A percentile compares a stretch with the other conserved stretches of the same genome.
phyloP scores from a whole-genome alignment of 345 rosid genomes.

The Gossypium stocksii region DNA sequence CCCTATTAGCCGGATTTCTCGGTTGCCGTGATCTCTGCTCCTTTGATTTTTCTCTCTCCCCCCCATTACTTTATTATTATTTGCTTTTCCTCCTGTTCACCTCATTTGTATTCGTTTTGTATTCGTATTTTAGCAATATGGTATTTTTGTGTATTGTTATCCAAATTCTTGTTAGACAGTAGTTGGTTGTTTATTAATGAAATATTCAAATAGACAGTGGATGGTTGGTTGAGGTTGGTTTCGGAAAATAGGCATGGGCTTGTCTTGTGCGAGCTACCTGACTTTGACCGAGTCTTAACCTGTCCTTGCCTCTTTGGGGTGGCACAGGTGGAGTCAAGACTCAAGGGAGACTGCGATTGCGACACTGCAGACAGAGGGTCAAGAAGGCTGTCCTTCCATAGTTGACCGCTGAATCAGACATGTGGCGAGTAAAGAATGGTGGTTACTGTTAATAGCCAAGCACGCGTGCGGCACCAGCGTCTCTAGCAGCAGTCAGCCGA shows the following conservation, averaged over 20 bases:
- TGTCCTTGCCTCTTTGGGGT: not conserved
- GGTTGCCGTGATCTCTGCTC: constrained; percentile 22
- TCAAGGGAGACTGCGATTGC: not conserved
- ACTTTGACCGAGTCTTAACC: not conserved
- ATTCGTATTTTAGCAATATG: not conserved
- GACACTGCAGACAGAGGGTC: not conserved
- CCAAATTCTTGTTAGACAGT: not conserved
- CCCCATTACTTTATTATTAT: too few species aligned
- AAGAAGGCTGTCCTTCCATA: not conserved
- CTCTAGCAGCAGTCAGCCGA: constrained; percentile 9
- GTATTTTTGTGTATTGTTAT: not conserved
- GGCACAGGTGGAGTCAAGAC: constrained; percentile 2
- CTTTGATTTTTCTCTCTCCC: not conserved
- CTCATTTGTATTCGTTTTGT: not conserved
- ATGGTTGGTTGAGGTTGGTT: not conserved
- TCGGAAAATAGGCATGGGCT: not conserved
- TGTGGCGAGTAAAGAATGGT: constrained; percentile 4
- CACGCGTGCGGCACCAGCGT: constrained; percentile 24
- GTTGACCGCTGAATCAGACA: not conserved
- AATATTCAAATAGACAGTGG: too few species aligned
- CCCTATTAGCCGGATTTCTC: constrained; percentile 26
- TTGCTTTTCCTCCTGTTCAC: not conserved
- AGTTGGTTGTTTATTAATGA: not conserved
- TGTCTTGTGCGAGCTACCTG: not conserved
- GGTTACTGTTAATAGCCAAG: constrained; percentile 8